Conservation (phyloP, 2,329 filamentous ascomycete species). For the Fusarium sp. region DNA sequence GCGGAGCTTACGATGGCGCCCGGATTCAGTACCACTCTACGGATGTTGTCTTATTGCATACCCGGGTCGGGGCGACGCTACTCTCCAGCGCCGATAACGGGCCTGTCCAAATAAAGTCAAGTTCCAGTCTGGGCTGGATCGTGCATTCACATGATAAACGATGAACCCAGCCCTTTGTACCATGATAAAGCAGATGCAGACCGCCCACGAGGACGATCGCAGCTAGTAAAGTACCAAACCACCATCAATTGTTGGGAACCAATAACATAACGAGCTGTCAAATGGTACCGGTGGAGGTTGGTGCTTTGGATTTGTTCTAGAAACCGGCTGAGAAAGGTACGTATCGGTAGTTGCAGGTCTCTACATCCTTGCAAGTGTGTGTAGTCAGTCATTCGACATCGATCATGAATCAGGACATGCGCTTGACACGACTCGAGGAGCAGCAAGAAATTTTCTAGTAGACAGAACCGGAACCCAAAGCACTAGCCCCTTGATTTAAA, state of each 20-base stretch:
- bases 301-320: conserved; percentile 29
- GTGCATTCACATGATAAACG: conserved; percentile 30
- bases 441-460: conserved; percentile 17
- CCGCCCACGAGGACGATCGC: conserved; percentile 21
- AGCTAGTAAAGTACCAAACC: conserved; percentile 20
- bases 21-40: conserved; percentile 1
- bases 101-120: conserved; percentile 29
- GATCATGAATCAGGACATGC: conserved; percentile 40
- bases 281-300: conserved; percentile 15
- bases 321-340: conserved; percentile 19
- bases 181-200: conserved; percentile 25
- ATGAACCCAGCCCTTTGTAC: conserved; percentile 5
- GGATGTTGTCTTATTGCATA: conserved; percentile 32
- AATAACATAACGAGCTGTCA: conserved; percentile 23
- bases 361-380: conserved; percentile 22
- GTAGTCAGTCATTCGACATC: conserved; percentile 23
- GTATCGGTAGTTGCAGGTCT: conserved; percentile 29
- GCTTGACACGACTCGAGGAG: conserved; percentile 26
- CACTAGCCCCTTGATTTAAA: conserved; percentile 38
- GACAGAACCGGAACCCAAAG: conserved; percentile 7
- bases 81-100: conserved; percentile 29
- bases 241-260: conserved; percentile 25
- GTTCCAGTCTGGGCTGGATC: conserved; percentile 8
- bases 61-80: conserved; percentile 9
- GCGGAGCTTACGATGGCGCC: conserved; percentile 28